phyloP scores from a whole-genome alignment of 1,284 basidiomycete genomes.

The Trichosporon sp. region DNA sequence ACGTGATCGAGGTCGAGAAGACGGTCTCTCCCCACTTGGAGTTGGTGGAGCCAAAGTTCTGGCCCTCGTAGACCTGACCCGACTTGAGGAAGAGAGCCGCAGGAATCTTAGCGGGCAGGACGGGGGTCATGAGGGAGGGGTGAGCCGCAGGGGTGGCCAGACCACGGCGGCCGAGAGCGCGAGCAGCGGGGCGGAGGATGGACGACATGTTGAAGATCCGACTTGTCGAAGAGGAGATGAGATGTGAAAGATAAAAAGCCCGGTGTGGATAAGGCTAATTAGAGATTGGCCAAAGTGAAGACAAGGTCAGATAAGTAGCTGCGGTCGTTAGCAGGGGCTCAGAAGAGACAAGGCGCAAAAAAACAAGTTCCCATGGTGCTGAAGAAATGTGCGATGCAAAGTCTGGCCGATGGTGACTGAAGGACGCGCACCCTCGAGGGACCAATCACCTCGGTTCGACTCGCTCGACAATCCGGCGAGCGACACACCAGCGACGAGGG shows the following conservation, averaged over 20 bases:
- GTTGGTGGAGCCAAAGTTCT: conserved; percentile 83
- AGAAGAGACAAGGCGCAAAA: neutral
- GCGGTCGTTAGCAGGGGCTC: neutral
- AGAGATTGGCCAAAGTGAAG: conserved; percentile 47
- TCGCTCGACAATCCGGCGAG: neutral
- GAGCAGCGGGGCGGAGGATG: conserved; percentile 32
- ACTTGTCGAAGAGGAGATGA: conserved; percentile 18
- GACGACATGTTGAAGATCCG: conserved; percentile 29
- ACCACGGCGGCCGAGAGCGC: conserved; percentile 28
- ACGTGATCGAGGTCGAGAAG: conserved; percentile 98
- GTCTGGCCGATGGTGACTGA: neutral
- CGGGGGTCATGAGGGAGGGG: conserved; percentile 35
- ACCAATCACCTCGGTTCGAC: neutral
- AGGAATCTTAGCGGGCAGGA: conserved; percentile 61
- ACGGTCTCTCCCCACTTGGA: conserved; percentile 96
- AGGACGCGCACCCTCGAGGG: conserved; percentile 1
- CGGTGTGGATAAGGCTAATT: conserved; percentile 26
- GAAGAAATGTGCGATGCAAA: neutral
- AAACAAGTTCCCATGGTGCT: neutral
- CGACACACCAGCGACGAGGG: neutral
- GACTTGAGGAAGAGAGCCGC: conserved; percentile 91
- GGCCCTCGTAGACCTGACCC: conserved; percentile 86
- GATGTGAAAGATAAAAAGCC: conserved; percentile 4
- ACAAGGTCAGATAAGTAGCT: conserved; percentile 57
- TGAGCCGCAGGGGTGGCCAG: conserved; percentile 37